A percentile compares a stretch with the other conserved stretches of the same genome.
Conservation (phyloP, 305 asterid genomes). For the Solanum aculeatissimum region DNA sequence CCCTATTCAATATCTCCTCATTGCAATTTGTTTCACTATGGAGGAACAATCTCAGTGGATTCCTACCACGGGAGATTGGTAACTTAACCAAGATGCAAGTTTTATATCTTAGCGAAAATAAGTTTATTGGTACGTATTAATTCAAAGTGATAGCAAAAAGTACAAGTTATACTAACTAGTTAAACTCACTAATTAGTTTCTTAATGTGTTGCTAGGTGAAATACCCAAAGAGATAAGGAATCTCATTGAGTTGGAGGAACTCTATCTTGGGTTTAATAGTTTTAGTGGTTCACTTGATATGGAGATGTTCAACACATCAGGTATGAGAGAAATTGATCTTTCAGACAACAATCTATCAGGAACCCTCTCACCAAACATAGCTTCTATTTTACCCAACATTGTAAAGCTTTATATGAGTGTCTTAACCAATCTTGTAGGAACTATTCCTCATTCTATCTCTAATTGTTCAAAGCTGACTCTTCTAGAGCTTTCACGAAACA, state of each 20-base stretch:
- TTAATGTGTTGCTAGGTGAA: not conserved
- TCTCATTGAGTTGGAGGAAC: not conserved
- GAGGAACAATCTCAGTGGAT: not conserved
- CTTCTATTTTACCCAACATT: not conserved
- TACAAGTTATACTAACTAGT: not conserved
- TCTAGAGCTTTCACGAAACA: not conserved
- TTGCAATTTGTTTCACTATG: not conserved
- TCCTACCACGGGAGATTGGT: not conserved
- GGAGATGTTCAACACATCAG: not conserved
- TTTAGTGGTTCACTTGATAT: not conserved
- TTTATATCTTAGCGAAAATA: not conserved
- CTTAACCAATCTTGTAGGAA: not conserved
- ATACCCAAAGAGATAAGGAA: constrained; percentile 6
- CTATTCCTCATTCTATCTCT: not conserved
- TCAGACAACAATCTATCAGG: not conserved
- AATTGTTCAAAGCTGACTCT: not conserved
- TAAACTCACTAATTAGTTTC: not conserved
- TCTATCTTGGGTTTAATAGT: not conserved
- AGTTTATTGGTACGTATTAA: not conserved
- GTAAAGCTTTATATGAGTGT: rapidly evolving
- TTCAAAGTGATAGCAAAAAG: not conserved
- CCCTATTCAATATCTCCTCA: not conserved
- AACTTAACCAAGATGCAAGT: not conserved
- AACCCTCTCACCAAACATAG: not conserved
- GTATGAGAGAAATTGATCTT: not conserved